Conservation (phyloP, 2,329 filamentous ascomycete genomes). For the Aspergillus tamarii region DNA sequence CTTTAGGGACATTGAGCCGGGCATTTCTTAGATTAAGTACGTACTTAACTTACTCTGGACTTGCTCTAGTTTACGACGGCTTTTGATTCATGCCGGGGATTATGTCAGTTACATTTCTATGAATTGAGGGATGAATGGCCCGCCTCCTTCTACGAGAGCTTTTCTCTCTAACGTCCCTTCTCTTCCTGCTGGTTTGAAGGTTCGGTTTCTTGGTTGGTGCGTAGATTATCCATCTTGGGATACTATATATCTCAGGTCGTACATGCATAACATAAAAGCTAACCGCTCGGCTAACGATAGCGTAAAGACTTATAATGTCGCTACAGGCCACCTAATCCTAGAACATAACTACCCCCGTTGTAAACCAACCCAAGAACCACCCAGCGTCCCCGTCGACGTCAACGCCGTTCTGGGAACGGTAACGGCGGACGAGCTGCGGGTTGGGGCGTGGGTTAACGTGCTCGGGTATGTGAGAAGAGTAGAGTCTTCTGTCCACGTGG, state of each 20-base stretch:
- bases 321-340: slow-evolving; percentile 66
- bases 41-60: neutral
- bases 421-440: slow-evolving; percentile 63
- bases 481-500: slow-evolving; percentile 53
- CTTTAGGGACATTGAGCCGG: neutral
- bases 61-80: too few relatives aligned
- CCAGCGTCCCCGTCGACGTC: slow-evolving; percentile 67
- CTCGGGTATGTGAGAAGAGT: slow-evolving; percentile 70
- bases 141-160: slow-evolving; percentile 66
- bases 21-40: too few relatives aligned
- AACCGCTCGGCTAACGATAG: slow-evolving; percentile 40
- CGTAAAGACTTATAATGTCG: slow-evolving; percentile 61
- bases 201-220: slow-evolving; percentile 91
- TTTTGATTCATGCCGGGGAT: neutral
- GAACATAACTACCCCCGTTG: slow-evolving; percentile 63
- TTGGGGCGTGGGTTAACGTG: slow-evolving; percentile 88
- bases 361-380: slow-evolving; percentile 39
- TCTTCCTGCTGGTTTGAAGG: slow-evolving; percentile 68
- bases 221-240: slow-evolving; percentile 31
- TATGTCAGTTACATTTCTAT: slow-evolving; percentile 7
- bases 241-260: neutral
- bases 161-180: slow-evolving; percentile 65
- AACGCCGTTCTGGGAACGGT: slow-evolving; percentile 70
- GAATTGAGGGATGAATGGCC: slow-evolving; percentile 49
- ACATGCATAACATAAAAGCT: neutral